Evolutionary conservation across 345 rosid genomes (phyloP), one percentile per base, ranked within the genome.

Genomic region (Populus euphratica): DNA sequence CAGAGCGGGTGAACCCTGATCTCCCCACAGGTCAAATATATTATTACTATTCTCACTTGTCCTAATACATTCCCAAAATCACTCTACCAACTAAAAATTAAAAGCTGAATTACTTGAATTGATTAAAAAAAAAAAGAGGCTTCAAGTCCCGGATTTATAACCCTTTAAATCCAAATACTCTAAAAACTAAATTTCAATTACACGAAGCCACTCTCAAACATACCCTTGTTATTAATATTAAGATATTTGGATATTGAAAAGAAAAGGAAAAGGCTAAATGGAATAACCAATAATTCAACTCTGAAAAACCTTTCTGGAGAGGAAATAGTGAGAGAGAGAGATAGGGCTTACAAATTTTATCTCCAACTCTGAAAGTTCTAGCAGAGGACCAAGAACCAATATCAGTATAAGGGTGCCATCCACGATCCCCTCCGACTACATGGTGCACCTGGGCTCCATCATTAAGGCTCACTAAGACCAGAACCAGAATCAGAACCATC

Each of bases 351-450:
- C 96, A 91, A 78, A 91, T 83, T 72, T 77, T 85, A 75, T 91
- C 93, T 65, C 96, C 96, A 63, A 87, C 85, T 47, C 79, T 64
- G 90, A 90, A 88, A 73, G 67, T 78, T 79, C 82, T 86, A 18
- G 81, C 85, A 73, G 84, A 76, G 69, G 89, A 79, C 96, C 93
- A 90, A 25, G 87, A 77, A 8, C 82, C 84, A 23, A 87, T 59
- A 61, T 84, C 86, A 33, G 79, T 63, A 5, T 78, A 74, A 5
- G 86, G 65, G 49, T 86, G 92, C 96, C 96, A 91, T 8, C 96
- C 96, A 6, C 90, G 89, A 50, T 91, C 93, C 11, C 86, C 90
- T 27, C 93, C 93, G 61, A 88, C 91, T 43, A 90, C 86, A 61
- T 91, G 93, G 81, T 90, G 89, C 73, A 84, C 83, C 76, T 87